Conservation (phyloP, 257 asterid species). For the Primulina eburnea region DNA sequence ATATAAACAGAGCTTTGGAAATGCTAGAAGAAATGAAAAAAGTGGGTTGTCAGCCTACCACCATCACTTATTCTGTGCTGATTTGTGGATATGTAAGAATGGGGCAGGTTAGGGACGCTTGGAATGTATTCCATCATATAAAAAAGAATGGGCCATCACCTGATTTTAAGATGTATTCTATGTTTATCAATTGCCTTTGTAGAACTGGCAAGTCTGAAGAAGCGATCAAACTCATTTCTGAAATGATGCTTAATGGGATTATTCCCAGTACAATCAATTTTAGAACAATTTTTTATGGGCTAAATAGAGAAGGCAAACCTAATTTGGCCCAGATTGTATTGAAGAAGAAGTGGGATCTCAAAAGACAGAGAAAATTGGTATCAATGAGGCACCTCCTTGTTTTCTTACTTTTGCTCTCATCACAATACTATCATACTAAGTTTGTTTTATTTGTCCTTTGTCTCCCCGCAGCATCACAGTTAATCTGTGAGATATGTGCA, state of each 20-base stretch:
- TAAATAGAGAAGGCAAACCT: slow-evolving; percentile 81
- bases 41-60: slow-evolving; percentile 53
- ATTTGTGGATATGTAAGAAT: slow-evolving; percentile 66
- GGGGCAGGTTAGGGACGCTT: slow-evolving; percentile 57
- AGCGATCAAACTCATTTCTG: slow-evolving; percentile 53
- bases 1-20: slow-evolving; percentile 46
- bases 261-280: slow-evolving; percentile 74
- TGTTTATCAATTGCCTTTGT: slow-evolving; percentile 70
- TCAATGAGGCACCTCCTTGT: slow-evolving; percentile 13
- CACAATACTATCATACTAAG: neutral
- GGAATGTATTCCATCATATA: slow-evolving; percentile 49
- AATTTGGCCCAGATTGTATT: slow-evolving; percentile 50
- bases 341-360: slow-evolving; percentile 54
- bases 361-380: slow-evolving; percentile 46
- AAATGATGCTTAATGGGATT: slow-evolving; percentile 64
- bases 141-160: slow-evolving; percentile 60
- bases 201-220: slow-evolving; percentile 67
- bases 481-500: slow-evolving; percentile 1
- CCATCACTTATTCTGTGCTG: slow-evolving; percentile 71
- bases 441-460: neutral
- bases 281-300: slow-evolving; percentile 54
- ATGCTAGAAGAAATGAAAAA: slow-evolving; percentile 62
- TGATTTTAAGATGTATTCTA: slow-evolving; percentile 78
- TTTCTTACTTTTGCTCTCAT: neutral
- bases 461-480: slow-evolving; percentile 2